Conservation (phyloP, 345 rosid genomes). For the Firmiana major region DNA sequence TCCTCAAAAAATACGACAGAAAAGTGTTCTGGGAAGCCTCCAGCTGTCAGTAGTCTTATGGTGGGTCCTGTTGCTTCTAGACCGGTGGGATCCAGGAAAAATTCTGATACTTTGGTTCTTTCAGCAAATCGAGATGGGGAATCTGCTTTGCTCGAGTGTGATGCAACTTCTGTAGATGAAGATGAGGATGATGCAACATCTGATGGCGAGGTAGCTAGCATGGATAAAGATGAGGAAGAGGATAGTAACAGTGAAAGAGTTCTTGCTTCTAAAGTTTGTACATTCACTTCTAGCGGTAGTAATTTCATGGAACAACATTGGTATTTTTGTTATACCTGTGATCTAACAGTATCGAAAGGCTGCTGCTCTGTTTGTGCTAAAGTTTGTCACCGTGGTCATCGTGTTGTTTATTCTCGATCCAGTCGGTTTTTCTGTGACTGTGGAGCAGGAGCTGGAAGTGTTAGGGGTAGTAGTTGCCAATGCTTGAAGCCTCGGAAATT, state of each 20-base stretch:
- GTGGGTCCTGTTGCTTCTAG: slow-evolving; percentile 50
- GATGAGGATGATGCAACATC: slow-evolving; percentile 99
- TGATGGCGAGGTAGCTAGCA: slow-evolving; percentile 95
- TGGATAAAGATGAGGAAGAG: slow-evolving; percentile 95
- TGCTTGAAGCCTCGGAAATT: slow-evolving; percentile 95
- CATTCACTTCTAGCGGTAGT: slow-evolving; percentile 97
- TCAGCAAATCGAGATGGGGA: slow-evolving; percentile 72
- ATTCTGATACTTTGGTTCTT: slow-evolving; percentile 61
- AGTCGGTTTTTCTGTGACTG: slow-evolving; percentile 99
- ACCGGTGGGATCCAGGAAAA: slow-evolving; percentile 62
- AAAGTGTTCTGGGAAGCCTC: slow-evolving; percentile 47
- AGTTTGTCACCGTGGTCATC: slow-evolving; percentile 98
- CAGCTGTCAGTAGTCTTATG: slow-evolving; percentile 36
- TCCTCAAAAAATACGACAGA: slow-evolving; percentile 43
- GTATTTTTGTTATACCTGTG: slow-evolving; percentile 99
- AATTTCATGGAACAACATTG: slow-evolving; percentile 99
- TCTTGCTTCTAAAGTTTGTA: slow-evolving; percentile 93
- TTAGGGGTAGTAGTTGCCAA: slow-evolving; percentile 92
- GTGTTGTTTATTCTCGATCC: slow-evolving; percentile 95
- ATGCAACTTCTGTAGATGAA: slow-evolving; percentile 92
- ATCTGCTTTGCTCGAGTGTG: slow-evolving; percentile 72
- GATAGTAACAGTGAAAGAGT: slow-evolving; percentile 83
- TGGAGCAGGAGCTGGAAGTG: slow-evolving; percentile 99
- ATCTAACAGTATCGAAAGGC: slow-evolving; percentile 91
- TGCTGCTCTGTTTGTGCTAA: slow-evolving; percentile 98